Conservation (phyloP, 2,329 filamentous ascomycete genomes). For the Dryadomyces quercivorus region DNA sequence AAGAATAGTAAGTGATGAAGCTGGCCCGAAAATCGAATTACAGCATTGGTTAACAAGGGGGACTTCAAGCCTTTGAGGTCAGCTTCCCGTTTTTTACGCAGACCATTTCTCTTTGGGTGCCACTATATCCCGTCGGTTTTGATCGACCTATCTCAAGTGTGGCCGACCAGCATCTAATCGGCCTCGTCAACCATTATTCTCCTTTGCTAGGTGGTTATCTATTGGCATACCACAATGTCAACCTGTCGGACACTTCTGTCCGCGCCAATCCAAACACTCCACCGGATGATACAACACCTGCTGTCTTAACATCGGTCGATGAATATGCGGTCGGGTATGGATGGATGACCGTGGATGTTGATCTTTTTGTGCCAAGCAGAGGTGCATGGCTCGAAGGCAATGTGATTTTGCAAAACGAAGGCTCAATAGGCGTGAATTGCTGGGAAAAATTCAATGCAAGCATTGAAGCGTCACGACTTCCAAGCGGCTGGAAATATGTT, state of each 20-base stretch:
- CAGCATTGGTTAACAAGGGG: no score
- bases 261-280: slow-evolving; percentile 29
- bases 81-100: slow-evolving; percentile 66
- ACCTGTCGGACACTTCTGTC: slow-evolving; percentile 48
- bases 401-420: slow-evolving; percentile 77
- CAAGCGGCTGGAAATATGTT: slow-evolving; percentile 69
- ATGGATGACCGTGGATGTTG: slow-evolving; percentile 79
- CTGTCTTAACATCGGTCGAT: slow-evolving; percentile 42
- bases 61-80: slow-evolving; percentile 4
- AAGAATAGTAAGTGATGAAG: not conserved
- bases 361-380: slow-evolving; percentile 66
- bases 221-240: slow-evolving; percentile 58
- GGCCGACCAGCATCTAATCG: slow-evolving; percentile 62
- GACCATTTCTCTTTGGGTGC: slow-evolving; percentile 69
- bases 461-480: slow-evolving; percentile 66
- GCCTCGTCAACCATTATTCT: slow-evolving; percentile 66
- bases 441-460: slow-evolving; percentile 88
- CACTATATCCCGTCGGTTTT: slow-evolving; percentile 60
- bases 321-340: slow-evolving; percentile 81
- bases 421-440: slow-evolving; percentile 78
- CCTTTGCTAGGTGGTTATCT: slow-evolving; percentile 61
- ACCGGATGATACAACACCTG: slow-evolving; percentile 32
- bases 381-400: slow-evolving; percentile 67
- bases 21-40: slow-evolving; percentile 12
- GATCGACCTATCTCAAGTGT: slow-evolving; percentile 57